These are phyloP conservation scores for Evansstolkia leycettana DNA, from an alignment of 495 filamentous ascomycete genomes.

Conservation along the genomic window DNA sequence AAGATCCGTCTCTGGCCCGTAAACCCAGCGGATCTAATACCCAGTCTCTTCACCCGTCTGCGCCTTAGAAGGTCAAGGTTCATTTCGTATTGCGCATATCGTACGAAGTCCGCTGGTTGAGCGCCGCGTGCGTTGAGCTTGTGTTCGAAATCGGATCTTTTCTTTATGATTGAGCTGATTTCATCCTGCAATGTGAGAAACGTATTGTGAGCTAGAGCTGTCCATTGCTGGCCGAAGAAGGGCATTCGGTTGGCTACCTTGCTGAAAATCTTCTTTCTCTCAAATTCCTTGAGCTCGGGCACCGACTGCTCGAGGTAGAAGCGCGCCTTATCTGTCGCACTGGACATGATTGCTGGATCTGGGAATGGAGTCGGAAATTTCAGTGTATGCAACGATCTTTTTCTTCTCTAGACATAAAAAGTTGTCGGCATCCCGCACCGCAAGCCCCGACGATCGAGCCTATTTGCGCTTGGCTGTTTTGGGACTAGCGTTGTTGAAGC, in stretches of 20 bases:
- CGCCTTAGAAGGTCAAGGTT: constrained; percentile 71
- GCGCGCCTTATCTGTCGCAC: constrained; percentile 81
- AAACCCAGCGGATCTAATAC: constrained; percentile 49
- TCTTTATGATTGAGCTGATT: constrained; percentile 74
- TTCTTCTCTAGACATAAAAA: constrained; percentile 1
- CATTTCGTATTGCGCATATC: constrained; percentile 85
- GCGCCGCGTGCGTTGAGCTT: constrained; percentile 71
- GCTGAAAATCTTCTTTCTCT: constrained; percentile 77
- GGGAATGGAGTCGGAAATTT: not conserved
- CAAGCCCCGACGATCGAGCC: not conserved
- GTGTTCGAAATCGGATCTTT: constrained; percentile 89
- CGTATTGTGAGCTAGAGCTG: too few species aligned
- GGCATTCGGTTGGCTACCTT: constrained; percentile 34
- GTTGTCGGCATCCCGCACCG: constrained; percentile 26
- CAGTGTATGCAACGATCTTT: not conserved
- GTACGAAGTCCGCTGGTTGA: constrained; percentile 61
- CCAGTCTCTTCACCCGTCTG: constrained; percentile 70
- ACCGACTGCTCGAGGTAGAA: constrained; percentile 88
- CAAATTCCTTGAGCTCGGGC: constrained; percentile 78
- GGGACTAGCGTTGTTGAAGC: constrained; percentile 8
- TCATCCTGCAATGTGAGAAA: constrained; percentile 47
- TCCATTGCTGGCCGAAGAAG: not conserved
- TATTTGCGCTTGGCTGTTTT: not conserved
- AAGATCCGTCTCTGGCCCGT: constrained; percentile 73
- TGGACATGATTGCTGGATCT: constrained; percentile 50